A percentile compares a stretch with the other conserved stretches of the same genome.
Evolutionary conservation across 106 monocot genomes (phyloP).

Genomic region (Dendrobium officinale): DNA sequence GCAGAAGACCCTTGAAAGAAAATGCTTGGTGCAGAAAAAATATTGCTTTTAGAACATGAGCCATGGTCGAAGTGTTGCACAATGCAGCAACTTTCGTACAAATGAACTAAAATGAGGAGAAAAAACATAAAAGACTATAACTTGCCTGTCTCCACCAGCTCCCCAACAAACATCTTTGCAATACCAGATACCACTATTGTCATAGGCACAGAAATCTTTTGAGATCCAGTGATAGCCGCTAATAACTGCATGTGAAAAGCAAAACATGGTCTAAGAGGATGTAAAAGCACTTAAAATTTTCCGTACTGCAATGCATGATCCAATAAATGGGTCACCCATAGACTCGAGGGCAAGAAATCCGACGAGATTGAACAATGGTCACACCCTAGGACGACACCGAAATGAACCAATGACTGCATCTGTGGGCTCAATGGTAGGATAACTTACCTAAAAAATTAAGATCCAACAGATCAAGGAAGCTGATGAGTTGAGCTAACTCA

Average conservation of each 20-base stretch:
- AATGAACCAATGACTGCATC: no score
- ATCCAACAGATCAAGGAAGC: no score
- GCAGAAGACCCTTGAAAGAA: not conserved
- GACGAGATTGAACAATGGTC: no score
- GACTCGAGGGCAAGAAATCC: no score
- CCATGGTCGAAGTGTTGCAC: not conserved
- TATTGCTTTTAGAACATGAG: not conserved
- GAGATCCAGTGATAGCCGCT: constrained; percentile 73
- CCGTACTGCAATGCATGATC: no score
- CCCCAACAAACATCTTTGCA: constrained; percentile 99
- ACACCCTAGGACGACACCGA: no score
- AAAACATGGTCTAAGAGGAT: no score
- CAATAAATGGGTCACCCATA: no score
- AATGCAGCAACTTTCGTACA: not conserved
- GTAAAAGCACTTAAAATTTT: no score
- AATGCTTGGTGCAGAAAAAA: not conserved
- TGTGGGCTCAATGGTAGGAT: no score
- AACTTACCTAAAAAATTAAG: no score
- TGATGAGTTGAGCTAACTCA: no score
- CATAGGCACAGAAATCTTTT: constrained; percentile 91
- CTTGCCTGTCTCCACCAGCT: constrained; percentile 90
- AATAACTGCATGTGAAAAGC: constrained; percentile 37
- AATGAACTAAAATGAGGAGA: not conserved
- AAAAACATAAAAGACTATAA: not conserved
- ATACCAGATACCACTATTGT: constrained; percentile 95